Percentiles rank a stretch among this genome's conserved stretches.
Conservation (phyloP, 306 rosid species). For the Purshia tridentata region DNA sequence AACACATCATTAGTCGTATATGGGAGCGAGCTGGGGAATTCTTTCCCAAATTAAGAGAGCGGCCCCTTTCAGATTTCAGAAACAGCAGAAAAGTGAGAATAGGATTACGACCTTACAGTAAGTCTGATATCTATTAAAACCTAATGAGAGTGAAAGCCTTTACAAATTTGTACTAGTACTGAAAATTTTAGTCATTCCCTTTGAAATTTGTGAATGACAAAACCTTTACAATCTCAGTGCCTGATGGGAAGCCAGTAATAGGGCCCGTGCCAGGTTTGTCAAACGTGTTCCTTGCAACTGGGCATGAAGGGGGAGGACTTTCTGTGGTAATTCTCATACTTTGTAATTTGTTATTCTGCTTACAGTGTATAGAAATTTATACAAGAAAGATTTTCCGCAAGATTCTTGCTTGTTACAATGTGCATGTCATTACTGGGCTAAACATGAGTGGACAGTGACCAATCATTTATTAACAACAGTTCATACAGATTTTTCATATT, state of each 20-base stretch:
- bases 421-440: slow-evolving; percentile 3
- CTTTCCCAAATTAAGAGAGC: slow-evolving; percentile 63
- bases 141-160: slow-evolving; percentile 15
- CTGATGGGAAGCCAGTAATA: slow-evolving; percentile 85
- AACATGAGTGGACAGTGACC: background rate
- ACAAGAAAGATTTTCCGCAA: background rate
- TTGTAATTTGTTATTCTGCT: slow-evolving; percentile 12
- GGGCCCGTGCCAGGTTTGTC: slow-evolving; percentile 79
- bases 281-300: slow-evolving; percentile 83
- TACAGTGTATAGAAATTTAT: background rate
- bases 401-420: background rate
- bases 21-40: slow-evolving; percentile 78
- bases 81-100: slow-evolving; percentile 66
- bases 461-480: slow-evolving; percentile 9
- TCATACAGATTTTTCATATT: slow-evolving; percentile 14
- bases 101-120: slow-evolving; percentile 87
- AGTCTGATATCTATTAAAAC: slow-evolving; percentile 39
- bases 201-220: slow-evolving; percentile 21
- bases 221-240: slow-evolving; percentile 52
- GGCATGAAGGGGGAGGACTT: slow-evolving; percentile 94
- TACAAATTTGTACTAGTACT: background rate
- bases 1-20: slow-evolving; percentile 54
- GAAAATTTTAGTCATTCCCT: background rate
- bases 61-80: slow-evolving; percentile 53
- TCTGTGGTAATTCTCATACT: slow-evolving; percentile 54